Evolutionary conservation across 176 grass and related monocot genomes (phyloP).

Genomic region (Cenchrus americanus): DNA sequence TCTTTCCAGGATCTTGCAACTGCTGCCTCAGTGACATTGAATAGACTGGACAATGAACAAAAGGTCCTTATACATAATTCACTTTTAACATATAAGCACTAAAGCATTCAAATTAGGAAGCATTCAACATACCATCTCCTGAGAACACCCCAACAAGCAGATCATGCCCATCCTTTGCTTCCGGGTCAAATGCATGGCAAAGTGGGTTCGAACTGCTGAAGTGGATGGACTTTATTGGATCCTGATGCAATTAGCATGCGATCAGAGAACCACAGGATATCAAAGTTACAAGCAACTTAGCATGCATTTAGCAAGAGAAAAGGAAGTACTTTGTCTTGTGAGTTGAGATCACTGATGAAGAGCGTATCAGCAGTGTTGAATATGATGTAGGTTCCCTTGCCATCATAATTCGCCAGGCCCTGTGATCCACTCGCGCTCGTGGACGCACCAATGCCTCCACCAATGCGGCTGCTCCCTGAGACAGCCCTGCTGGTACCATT

Average conservation of each 20-base stretch:
- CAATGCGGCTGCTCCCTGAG: constrained; percentile 71
- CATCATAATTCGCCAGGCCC: constrained; percentile 72
- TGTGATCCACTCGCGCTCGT: constrained; percentile 49
- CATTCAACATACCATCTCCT: constrained; percentile 69
- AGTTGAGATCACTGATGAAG: constrained; percentile 94
- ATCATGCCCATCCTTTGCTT: constrained; percentile 92
- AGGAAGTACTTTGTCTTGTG: constrained; percentile 73
- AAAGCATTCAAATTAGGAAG: constrained; percentile 19
- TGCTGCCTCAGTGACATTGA: constrained; percentile 96
- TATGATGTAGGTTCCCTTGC: constrained; percentile 83
- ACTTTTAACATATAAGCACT: constrained; percentile 6
- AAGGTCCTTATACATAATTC: constrained; percentile 15
- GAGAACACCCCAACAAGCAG: constrained; percentile 77
- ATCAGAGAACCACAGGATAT: constrained; percentile 27
- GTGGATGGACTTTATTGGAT: constrained; percentile 88
- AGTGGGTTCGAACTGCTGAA: constrained; percentile 80
- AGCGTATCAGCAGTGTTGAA: constrained; percentile 79
- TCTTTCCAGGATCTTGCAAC: constrained; percentile 88
- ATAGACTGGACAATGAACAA: constrained; percentile 64
- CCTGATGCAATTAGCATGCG: constrained; percentile 49
- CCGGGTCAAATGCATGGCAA: constrained; percentile 94
- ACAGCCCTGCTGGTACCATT: constrained; percentile 69
- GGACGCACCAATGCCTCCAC: constrained; percentile 53
- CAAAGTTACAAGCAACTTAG: constrained; percentile 10
- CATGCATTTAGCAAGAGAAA: constrained; percentile 34